Evolutionary conservation across 176 grass and related monocot genomes (phyloP).

Genomic region (Eremochloa ophiuroides): DNA sequence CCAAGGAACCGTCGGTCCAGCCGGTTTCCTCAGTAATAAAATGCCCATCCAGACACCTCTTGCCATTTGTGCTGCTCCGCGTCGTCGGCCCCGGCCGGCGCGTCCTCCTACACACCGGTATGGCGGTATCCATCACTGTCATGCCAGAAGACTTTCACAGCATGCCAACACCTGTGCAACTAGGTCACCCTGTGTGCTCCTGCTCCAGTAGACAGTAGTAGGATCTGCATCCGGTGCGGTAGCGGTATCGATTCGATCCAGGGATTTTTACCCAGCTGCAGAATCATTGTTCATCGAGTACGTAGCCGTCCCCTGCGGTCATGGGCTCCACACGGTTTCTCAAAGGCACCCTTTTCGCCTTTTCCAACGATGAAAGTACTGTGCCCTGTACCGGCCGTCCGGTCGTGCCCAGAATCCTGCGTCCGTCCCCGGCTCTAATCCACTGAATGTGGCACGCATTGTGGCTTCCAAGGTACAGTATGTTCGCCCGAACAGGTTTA

Average conservation of each 20-base stretch:
- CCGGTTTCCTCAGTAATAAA: not conserved
- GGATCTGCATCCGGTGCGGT: not conserved
- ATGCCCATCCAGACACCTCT: not conserved
- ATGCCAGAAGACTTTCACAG: not conserved
- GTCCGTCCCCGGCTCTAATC: not conserved
- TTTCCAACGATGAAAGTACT: conserved; percentile 14
- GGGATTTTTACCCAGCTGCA: not conserved
- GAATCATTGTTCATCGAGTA: not conserved
- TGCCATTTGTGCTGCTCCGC: not conserved
- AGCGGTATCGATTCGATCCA: not conserved
- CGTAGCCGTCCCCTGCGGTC: not conserved
- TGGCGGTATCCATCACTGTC: not conserved
- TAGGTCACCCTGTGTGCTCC: too few species aligned
- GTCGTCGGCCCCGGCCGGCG: not conserved
- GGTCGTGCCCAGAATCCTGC: conserved; percentile 1
- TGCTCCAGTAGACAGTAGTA: too few species aligned
- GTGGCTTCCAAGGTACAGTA: not conserved
- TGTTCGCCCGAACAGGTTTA: not conserved
- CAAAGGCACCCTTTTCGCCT: conserved; percentile 15
- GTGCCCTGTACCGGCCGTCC: not conserved
- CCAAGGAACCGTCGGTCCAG: not conserved
- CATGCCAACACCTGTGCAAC: not conserved
- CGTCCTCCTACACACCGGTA: not conserved
- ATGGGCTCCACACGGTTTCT: conserved; percentile 47
- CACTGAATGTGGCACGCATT: conserved; percentile 1